Evolutionary conservation across 352 stramenopile species (phyloP), one percentile per base, ranked within the genome.

Genomic region (Phytophthora ramorum): DNA sequence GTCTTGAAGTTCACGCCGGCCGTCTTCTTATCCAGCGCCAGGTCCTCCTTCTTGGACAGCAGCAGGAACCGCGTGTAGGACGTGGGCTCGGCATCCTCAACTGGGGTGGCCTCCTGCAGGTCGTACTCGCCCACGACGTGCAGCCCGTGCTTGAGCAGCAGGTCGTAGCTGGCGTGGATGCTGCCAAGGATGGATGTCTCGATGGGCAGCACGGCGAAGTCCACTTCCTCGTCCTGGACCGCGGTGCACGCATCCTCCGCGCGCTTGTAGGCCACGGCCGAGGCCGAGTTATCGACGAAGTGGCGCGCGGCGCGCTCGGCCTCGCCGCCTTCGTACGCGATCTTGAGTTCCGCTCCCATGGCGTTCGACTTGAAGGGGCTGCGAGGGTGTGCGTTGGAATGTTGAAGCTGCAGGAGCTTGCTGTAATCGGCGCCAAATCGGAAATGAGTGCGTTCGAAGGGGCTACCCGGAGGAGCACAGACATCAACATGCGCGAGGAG

Each of bases 111-210:
- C 26, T 51, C 47, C 52, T 61, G 68, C 14, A 82, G 59, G 54
- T 90, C 78, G 63, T 85, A 89, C 64, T 95, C 87, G 44, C 78
- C 76, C 17, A 94, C 74, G 28, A 94, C 78, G 62, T 89, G 75
- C 38, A 94, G 65, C 0, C 74, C 77, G 66, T 87, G 87, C 71
- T 87, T 85, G 45, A 93, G 72, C 57, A 93, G 51, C 57, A 95
- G 62, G 63, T 95, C 85, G 76, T 99, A 99, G 75, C 98, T 98
- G 48, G 96, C 90, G 76, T 99, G 96, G 68, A 99, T 99, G 26
- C 85, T 98, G 24, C 97, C 97, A 32, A 92, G 93, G 38, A 98
- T 76, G n/a, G 91, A 97, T 71, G 98, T 98, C 79, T 99, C 97
- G 52, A 99, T 97, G 19, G 97, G 95, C 5, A 99, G 61, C 40